These are phyloP conservation scores for Canna indica DNA, from an alignment of 176 grass and related monocot genomes.

Conservation along the genomic window DNA sequence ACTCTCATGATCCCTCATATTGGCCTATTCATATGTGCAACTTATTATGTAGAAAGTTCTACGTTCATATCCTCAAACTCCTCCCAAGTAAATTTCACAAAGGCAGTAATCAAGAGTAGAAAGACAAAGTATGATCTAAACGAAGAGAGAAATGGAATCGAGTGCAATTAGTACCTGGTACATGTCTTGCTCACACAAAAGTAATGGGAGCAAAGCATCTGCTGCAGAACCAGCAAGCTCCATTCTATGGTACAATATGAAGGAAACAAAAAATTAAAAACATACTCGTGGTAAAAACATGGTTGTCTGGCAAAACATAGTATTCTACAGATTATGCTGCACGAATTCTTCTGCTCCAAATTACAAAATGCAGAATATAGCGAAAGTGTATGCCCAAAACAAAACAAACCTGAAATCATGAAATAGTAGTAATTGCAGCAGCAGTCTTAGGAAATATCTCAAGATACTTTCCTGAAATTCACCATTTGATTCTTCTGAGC, in stretches of 20 bases:
- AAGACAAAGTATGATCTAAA: background rate
- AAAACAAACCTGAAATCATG: conserved; percentile 80
- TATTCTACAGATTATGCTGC: background rate
- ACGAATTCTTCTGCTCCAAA: background rate
- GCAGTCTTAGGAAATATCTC: conserved; percentile 73
- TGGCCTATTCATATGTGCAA: too few species aligned
- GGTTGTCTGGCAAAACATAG: background rate
- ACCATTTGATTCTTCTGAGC: conserved; percentile 50
- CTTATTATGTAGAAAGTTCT: background rate
- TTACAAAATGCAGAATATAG: background rate
- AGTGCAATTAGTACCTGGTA: conserved; percentile 48
- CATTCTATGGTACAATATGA: conserved; percentile 36
- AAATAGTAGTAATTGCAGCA: conserved; percentile 69
- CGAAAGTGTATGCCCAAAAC: background rate
- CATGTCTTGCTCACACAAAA: conserved; percentile 76
- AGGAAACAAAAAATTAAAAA: background rate
- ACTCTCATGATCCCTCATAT: too few species aligned
- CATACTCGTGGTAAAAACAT: background rate
- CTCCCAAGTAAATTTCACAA: background rate
- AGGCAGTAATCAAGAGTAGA: background rate
- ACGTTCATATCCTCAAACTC: background rate
- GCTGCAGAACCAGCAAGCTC: conserved; percentile 82
- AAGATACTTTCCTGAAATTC: conserved; percentile 63
- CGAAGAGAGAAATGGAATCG: background rate
- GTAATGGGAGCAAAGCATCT: conserved; percentile 81